Evolutionary conservation across 139 green algal genomes (phyloP).

Genomic region (Chlorella vulgaris): DNA sequence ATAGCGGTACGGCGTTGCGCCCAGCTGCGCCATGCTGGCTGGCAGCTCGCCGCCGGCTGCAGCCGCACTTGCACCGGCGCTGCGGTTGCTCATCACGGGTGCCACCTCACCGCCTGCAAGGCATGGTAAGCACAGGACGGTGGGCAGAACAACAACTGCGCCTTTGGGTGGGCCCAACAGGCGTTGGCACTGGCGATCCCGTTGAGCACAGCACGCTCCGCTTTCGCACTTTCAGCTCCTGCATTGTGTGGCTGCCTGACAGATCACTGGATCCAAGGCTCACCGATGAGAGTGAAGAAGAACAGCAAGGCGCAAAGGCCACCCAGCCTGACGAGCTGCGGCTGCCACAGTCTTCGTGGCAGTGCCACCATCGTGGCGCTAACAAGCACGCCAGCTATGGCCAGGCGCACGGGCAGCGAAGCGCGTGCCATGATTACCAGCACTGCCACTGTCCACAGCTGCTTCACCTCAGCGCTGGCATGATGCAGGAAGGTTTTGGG

Average conservation of each 20-base stretch:
- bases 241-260: neutral
- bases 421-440: conserved; percentile 32
- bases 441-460: conserved; percentile 39
- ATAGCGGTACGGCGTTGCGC: conserved; percentile 27
- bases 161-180: no score
- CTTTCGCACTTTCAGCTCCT: neutral
- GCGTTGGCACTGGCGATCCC: no score
- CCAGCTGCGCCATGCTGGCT: conserved; percentile 13
- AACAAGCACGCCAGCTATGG: conserved; percentile 14
- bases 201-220: no score
- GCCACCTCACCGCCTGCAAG: conserved; percentile 24
- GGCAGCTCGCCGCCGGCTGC: conserved; percentile 6
- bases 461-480: conserved; percentile 39
- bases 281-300: conserved; percentile 35
- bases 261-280: neutral
- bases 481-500: conserved; percentile 40
- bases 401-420: conserved; percentile 6
- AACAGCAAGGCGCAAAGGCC: conserved; percentile 38
- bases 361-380: conserved; percentile 13
- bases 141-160: no score
- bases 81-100: conserved; percentile 31
- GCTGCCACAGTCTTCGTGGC: conserved; percentile 33
- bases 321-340: conserved; percentile 38
- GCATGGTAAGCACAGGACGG: no score
- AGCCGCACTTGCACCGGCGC: neutral